Evolutionary conservation across 169 alveolate genomes (phyloP).

Genomic region (Blepharisma undulans): DNA sequence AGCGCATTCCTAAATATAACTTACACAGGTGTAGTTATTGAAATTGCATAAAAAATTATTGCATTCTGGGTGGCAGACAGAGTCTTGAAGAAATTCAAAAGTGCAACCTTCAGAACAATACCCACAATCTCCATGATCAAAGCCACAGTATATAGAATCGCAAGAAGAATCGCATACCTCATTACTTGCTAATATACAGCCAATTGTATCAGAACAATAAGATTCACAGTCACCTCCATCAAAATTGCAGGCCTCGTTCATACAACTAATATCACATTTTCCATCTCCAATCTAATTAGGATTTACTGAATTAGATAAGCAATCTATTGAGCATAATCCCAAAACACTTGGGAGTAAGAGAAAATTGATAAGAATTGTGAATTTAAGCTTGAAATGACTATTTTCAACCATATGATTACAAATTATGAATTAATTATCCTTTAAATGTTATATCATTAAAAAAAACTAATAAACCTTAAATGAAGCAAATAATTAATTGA

Average conservation of each 20-base stretch:
- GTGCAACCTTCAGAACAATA: slow-evolving; percentile 36
- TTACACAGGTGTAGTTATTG: background rate
- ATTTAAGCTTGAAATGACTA: too few species aligned
- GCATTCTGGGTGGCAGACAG: background rate
- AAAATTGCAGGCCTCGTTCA: background rate
- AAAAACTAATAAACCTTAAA: too few species aligned
- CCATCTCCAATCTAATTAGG: slow-evolving; percentile 12
- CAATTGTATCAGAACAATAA: background rate
- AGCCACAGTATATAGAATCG: background rate
- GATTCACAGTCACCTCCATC: slow-evolving; percentile 36
- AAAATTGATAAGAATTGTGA: background rate
- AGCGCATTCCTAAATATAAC: background rate
- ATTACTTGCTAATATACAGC: background rate
- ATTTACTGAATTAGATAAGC: background rate
- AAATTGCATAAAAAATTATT: background rate
- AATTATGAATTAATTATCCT: too few species aligned
- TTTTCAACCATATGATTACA: too few species aligned
- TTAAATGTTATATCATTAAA: too few species aligned
- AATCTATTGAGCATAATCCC: background rate
- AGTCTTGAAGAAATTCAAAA: background rate
- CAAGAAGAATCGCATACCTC: background rate
- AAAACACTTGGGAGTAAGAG: too few species aligned
- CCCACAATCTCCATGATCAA: slow-evolving; percentile 22
- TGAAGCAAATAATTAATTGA: too few species aligned
- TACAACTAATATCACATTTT: background rate